These are phyloP conservation scores for Inga laurina DNA, from an alignment of 306 rosid genomes.

Conservation along the genomic window DNA sequence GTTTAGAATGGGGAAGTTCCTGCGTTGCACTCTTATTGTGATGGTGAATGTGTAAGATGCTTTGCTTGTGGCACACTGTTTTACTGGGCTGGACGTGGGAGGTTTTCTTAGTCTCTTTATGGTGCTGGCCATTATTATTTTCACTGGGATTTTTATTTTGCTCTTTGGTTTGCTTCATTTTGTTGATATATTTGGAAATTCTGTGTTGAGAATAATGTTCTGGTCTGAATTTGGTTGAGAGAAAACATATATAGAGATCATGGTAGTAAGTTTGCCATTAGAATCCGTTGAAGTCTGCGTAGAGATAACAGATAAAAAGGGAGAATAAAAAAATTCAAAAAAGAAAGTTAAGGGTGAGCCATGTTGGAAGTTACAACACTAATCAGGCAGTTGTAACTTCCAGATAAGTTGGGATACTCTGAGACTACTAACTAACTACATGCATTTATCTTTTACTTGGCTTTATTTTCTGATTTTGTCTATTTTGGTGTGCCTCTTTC, in stretches of 20 bases:
- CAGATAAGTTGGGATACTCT: not conserved
- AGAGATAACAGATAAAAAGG: not conserved
- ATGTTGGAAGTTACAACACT: not conserved
- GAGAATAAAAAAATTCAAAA: not conserved
- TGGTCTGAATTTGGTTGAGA: not conserved
- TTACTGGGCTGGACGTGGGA: not conserved
- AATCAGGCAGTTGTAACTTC: not conserved
- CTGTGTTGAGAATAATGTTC: not conserved
- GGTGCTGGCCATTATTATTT: slow-evolving; percentile 4
- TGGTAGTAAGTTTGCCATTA: not conserved
- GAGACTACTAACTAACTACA: not conserved
- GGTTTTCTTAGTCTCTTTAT: slow-evolving; percentile 14
- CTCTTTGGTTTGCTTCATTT: not conserved
- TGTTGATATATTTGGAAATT: not conserved
- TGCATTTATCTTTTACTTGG: slow-evolving; percentile 1
- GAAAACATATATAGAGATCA: not conserved
- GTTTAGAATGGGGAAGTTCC: not conserved
- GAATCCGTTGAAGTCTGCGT: not conserved
- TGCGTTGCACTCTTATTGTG: not conserved
- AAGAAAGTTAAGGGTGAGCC: not conserved
- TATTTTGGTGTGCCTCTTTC: slow-evolving; percentile 9
- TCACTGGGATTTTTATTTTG: not conserved
- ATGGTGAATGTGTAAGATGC: not conserved
- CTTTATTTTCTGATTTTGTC: slow-evolving; percentile 10
- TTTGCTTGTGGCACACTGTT: not conserved